These are phyloP conservation scores for Raphanus raphanistrum DNA, from an alignment of 345 rosid species.

Conservation along the genomic window DNA sequence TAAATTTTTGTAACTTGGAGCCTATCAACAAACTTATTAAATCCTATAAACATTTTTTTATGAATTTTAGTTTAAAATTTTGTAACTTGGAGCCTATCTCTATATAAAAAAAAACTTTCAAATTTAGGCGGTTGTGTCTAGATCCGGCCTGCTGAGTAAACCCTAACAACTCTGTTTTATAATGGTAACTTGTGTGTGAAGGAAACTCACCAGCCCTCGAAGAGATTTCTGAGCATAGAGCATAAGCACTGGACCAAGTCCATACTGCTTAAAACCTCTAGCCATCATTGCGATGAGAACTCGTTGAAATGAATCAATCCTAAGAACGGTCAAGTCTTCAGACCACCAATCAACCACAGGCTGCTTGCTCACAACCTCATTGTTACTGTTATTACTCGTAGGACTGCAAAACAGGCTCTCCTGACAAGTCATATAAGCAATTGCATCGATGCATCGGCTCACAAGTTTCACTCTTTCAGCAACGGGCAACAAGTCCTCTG, in stretches of 20 bases:
- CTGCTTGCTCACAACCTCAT: constrained; percentile 42
- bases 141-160: too few relatives aligned
- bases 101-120: too few relatives aligned
- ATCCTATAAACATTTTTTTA: not conserved
- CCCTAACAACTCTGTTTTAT: not conserved
- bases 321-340: constrained; percentile 73
- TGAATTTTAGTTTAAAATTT: too few relatives aligned
- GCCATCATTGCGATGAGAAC: constrained; percentile 81
- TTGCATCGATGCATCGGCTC: constrained; percentile 73
- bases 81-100: not conserved
- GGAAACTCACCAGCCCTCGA: constrained; percentile 87
- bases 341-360: constrained; percentile 92
- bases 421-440: constrained; percentile 71
- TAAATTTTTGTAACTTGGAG: not conserved
- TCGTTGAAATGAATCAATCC: constrained; percentile 81
- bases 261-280: constrained; percentile 82
- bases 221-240: constrained; percentile 91
- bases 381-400: constrained; percentile 44
- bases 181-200: not conserved
- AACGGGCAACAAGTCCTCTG: constrained; percentile 55
- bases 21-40: too few relatives aligned
- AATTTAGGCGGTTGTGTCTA: not conserved
- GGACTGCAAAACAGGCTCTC: constrained; percentile 59
- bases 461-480: constrained; percentile 84
- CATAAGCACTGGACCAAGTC: constrained; percentile 90